Percentiles rank a stretch among this genome's conserved stretches.
Evolutionary conservation across 768 basidiomycete genomes (phyloP).

Genomic region (Hysterangium stoloniferum): DNA sequence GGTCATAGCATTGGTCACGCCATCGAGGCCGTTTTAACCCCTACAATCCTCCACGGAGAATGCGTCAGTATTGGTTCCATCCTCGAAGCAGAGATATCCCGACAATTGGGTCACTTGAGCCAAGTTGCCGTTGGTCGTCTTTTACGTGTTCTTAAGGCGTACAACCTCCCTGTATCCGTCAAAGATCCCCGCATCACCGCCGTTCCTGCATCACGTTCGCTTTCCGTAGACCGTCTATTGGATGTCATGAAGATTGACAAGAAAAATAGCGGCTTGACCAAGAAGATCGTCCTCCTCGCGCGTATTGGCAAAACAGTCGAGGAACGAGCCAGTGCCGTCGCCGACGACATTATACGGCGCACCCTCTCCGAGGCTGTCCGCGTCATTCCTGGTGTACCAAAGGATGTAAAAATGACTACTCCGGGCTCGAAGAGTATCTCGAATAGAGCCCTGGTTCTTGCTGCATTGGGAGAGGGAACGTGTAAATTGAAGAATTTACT

Average conservation of each 20-base stretch:
- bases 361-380: conserved; percentile 75
- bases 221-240: conserved; percentile 74
- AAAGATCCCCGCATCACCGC: conserved; percentile 69
- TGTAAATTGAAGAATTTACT: conserved; percentile 85
- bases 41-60: conserved; percentile 91
- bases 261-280: conserved; percentile 88
- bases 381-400: conserved; percentile 62
- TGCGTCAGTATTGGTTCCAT: conserved; percentile 96
- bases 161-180: conserved; percentile 82
- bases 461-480: conserved; percentile 82
- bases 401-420: conserved; percentile 67
- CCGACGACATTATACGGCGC: conserved; percentile 73
- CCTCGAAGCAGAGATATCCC: conserved; percentile 89
- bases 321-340: conserved; percentile 80
- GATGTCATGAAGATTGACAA: conserved; percentile 97
- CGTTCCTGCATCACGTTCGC: conserved; percentile 59
- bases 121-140: conserved; percentile 93
- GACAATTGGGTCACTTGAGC: conserved; percentile 77
- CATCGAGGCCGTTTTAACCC: conserved; percentile 93
- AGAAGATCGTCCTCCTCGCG: conserved; percentile 90
- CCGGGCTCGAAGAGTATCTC: conserved; percentile 97
- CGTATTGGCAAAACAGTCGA: conserved; percentile 90
- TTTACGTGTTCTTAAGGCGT: conserved; percentile 78
- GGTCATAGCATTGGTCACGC: conserved; percentile 98
- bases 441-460: conserved; percentile 88